Percentiles rank a stretch among this genome's conserved stretches.
These are phyloP conservation scores for Immersiella caudata DNA, from an alignment of 495 filamentous ascomycete genomes.

Conservation along the genomic window DNA sequence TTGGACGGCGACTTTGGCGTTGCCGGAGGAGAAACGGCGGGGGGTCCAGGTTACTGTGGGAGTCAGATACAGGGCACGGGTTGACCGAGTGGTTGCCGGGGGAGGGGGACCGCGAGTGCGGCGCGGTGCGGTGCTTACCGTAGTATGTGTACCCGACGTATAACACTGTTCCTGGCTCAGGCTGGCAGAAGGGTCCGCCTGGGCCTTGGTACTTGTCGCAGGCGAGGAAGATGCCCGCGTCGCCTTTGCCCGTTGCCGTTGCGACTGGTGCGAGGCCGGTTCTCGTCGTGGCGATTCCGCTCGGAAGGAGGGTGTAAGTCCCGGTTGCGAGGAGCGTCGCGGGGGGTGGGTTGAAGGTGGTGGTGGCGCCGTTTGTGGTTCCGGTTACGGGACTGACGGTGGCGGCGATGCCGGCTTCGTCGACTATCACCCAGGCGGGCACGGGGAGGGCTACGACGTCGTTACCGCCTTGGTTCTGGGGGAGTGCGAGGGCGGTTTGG, in stretches of 20 bases:
- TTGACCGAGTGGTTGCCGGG: not conserved
- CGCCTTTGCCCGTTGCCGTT: constrained; percentile 23
- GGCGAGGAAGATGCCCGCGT: constrained; percentile 32
- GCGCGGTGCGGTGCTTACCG: constrained; percentile 26
- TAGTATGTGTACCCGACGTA: constrained; percentile 35
- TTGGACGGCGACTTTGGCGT: constrained; percentile 19
- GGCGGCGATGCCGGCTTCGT: constrained; percentile 24
- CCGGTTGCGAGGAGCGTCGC: constrained; percentile 27
- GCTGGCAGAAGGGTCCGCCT: constrained; percentile 36
- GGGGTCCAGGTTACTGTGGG: constrained; percentile 38
- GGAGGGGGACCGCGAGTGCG: not conserved
- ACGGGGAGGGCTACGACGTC: constrained; percentile 16
- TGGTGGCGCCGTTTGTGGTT: constrained; percentile 27
- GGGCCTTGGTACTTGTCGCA: constrained; percentile 28
- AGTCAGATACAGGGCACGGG: not conserved
- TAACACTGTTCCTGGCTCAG: constrained; percentile 29
- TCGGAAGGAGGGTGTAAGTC: constrained; percentile 32
- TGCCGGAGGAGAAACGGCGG: constrained; percentile 23
- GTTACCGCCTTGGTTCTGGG: constrained; percentile 19
- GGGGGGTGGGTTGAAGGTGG: constrained; percentile 32
- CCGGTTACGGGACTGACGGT: constrained; percentile 33
- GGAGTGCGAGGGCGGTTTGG: constrained; percentile 20
- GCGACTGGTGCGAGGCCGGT: constrained; percentile 37
- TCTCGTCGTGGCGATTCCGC: constrained; percentile 24
- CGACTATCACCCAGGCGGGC: constrained; percentile 35